Conservation (phyloP, 2,329 filamentous ascomycete genomes). For the Pseudocercospora cruenta region DNA sequence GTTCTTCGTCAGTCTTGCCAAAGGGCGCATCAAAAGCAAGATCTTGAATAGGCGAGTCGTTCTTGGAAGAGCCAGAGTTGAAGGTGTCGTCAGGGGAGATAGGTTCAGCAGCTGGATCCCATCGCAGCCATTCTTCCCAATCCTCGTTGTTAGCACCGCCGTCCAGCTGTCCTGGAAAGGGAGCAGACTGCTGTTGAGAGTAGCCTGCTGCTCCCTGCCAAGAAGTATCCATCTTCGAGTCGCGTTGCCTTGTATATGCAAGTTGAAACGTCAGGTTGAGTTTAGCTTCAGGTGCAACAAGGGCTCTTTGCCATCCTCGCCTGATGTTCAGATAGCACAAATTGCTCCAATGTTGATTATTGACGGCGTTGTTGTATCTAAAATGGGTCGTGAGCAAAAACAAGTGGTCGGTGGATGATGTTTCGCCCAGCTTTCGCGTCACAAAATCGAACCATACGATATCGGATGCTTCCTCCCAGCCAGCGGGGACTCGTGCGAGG, state of each 20-base stretch:
- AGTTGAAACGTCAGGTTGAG: conserved; percentile 13
- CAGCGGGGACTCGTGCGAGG: conserved; percentile 5
- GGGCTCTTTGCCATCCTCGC: neutral
- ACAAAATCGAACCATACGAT: conserved; percentile 7
- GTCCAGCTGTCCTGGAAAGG: conserved; percentile 23
- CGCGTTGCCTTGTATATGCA: conserved; percentile 13
- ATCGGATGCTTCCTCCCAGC: neutral
- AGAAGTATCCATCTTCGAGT: conserved; percentile 24
- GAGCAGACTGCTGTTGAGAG: conserved; percentile 18
- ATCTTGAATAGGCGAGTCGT: conserved; percentile 42
- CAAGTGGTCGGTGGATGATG: conserved; percentile 7
- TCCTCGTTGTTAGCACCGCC: conserved; percentile 33
- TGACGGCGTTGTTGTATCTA: neutral
- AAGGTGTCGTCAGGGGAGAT: conserved; percentile 41
- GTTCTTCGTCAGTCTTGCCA: conserved; percentile 30
- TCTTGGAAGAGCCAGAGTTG: conserved; percentile 39
- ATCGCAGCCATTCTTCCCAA: conserved; percentile 55
- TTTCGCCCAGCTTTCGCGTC: neutral
- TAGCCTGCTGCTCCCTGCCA: conserved; percentile 23
- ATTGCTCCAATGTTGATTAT: neutral
- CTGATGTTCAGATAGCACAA: neutral
- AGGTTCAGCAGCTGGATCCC: conserved; percentile 47
- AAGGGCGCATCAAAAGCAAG: conserved; percentile 33
- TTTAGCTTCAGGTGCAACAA: conserved; percentile 1
- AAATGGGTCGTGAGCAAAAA: neutral